A percentile compares a stretch with the other conserved stretches of the same genome.
These are phyloP conservation scores for Cyclotella distinguenda DNA, from an alignment of 108 stramenopile genomes.

Conservation along the genomic window DNA sequence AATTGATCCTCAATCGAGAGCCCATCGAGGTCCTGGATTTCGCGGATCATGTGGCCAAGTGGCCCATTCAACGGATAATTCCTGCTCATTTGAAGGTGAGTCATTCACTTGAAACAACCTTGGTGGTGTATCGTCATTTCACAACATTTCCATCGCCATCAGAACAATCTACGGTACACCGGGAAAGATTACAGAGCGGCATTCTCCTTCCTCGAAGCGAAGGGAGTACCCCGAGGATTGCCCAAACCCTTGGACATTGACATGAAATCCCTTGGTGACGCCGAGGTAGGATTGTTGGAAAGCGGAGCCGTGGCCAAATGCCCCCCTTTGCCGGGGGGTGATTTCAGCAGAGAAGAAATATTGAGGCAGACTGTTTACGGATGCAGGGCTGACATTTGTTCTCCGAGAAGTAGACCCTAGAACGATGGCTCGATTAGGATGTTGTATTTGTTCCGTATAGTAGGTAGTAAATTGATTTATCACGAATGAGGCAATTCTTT, in stretches of 20 bases:
- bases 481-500: neutral
- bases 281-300: slow-evolving; percentile 73
- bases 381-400: slow-evolving; percentile 63
- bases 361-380: slow-evolving; percentile 67
- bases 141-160: neutral
- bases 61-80: slow-evolving; percentile 84
- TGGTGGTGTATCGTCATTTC: no score
- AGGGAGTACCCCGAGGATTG: slow-evolving; percentile 68
- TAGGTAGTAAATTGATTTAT: neutral
- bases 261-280: slow-evolving; percentile 74
- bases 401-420: slow-evolving; percentile 46
- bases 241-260: slow-evolving; percentile 85
- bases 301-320: slow-evolving; percentile 73
- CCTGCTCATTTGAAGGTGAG: slow-evolving; percentile 79
- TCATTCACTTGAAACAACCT: neutral
- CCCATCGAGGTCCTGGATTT: slow-evolving; percentile 86
- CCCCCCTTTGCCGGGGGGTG: slow-evolving; percentile 75
- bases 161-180: slow-evolving; percentile 76
- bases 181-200: slow-evolving; percentile 84
- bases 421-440: no score
- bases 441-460: no score
- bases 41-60: slow-evolving; percentile 78
- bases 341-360: slow-evolving; percentile 69
- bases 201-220: slow-evolving; percentile 83
- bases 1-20: slow-evolving; percentile 85